Base-by-base conservation (phyloP, 768 basidiomycete genomes). In the Tricholoma saponaceum region DNA sequence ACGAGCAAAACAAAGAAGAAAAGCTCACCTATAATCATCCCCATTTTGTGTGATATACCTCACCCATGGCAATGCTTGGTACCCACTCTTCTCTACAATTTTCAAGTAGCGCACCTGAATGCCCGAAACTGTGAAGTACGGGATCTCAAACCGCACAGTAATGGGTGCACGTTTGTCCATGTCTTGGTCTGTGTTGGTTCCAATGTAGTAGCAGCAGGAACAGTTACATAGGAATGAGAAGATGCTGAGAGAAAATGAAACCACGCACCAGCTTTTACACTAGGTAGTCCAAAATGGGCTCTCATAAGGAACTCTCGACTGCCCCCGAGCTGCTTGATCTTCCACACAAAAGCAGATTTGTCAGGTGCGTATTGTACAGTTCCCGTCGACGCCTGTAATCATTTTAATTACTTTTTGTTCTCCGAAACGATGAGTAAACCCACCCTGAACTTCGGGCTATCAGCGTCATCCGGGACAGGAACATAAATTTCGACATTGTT, bases 401-500 rank as follows among this genome's bases (percentile, higher is more conserved):
- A 39, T 4, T 54, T 16, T 16, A 55, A 39, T 35, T 18, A 28
- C 14, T 5, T 22, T 14, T 16, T 28, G 2, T 14, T 39, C 23
- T 12, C 25, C 18, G 22, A 32, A 16, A 54, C 23, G 26, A 46
- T 44, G 49, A 12, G 18, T 52, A 43, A 39, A 70, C 89, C 61
- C 67, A 95, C 95, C 67, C 95, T 81, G 76, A 98, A 99, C 68
- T 95, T 97, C 0, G 97, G 97, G 65, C 87, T 96, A 70, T 98
- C 96, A 18, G 96, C 97, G 70, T 98, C 97, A 65, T 98, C 96
- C 8, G 97, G 96, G 0, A 99, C 96, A n/a, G 95, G 95, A 4
- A 99, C 96, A 72, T 91, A 97, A 52, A 98, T 89, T 76, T 99
- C 97, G 28, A 98, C 96, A 67, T 98, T 98, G 76, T 98, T 99